phyloP scores from a whole-genome alignment of 257 asterid genomes.

The Solanum acaule region DNA sequence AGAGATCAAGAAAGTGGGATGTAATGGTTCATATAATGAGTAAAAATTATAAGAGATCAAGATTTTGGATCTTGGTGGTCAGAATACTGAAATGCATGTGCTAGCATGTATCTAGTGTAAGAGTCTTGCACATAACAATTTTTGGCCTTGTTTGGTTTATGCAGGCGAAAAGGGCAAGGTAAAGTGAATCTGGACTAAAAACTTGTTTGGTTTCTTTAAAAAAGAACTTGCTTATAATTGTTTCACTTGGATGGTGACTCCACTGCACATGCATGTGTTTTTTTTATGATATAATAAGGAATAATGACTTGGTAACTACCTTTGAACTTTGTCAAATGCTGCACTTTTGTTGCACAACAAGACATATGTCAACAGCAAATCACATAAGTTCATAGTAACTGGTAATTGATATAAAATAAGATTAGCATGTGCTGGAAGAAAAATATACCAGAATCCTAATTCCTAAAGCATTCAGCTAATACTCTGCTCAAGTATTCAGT shows the following conservation, averaged over 20 bases:
- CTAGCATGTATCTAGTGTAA: not conserved
- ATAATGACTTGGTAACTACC: not conserved
- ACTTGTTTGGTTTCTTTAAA: not conserved
- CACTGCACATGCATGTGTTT: not conserved
- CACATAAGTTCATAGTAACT: not conserved
- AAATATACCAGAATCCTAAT: not conserved
- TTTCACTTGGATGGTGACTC: not conserved
- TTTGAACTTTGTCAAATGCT: not conserved
- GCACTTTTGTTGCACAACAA: not conserved
- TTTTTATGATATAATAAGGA: not conserved
- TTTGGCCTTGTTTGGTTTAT: not conserved
- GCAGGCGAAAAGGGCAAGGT: not conserved
- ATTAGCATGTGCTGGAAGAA: not conserved
- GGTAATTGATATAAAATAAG: not conserved
- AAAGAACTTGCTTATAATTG: not conserved
- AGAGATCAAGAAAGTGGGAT: not conserved
- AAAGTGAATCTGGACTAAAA: not conserved
- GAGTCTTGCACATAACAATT: not conserved
- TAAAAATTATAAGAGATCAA: not conserved
- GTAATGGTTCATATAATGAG: not conserved
- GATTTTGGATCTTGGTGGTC: not conserved
- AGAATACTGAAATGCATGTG: not conserved
- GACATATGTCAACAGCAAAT: not conserved
- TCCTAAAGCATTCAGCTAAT: not conserved
- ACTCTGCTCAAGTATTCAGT: not conserved